phyloP scores from a whole-genome alignment of 192 early-diverging fungal species.

The Rhizophagus sp. region DNA sequence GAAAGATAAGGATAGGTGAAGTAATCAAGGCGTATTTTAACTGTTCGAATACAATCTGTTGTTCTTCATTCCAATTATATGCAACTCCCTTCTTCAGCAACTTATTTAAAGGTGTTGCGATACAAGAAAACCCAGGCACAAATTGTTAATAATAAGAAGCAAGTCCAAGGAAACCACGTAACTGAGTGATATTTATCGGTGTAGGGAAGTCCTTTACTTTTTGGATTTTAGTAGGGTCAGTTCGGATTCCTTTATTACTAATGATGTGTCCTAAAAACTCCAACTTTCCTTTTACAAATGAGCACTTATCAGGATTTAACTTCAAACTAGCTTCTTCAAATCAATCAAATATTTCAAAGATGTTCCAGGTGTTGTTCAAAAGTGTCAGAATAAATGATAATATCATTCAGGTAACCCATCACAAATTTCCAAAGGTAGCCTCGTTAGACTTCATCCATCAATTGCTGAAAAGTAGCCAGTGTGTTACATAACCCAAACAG shows the following conservation, averaged over 20 bases:
- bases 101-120: not conserved
- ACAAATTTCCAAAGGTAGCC: conserved; percentile 29
- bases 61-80: not conserved
- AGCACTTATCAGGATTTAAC: conserved; percentile 5
- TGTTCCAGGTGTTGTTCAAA: conserved; percentile 27
- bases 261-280: conserved; percentile 26
- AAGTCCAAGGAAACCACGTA: not conserved
- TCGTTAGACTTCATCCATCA: conserved; percentile 43
- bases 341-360: conserved; percentile 1
- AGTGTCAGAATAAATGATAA: conserved; percentile 47
- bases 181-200: conserved; percentile 7
- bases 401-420: conserved; percentile 47
- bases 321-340: not conserved
- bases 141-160: not conserved
- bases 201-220: not conserved
- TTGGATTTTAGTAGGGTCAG: conserved; percentile 14
- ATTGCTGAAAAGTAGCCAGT: conserved; percentile 40
- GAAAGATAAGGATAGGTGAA: not conserved
- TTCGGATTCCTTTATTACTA: not conserved
- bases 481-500: conserved; percentile 43
- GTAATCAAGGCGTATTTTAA: not conserved
- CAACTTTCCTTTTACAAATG: not conserved
- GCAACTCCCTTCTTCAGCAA: not conserved
- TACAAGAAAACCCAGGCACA: not conserved
- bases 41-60: not conserved